Percentiles rank a stretch among this genome's conserved stretches.
Conservation (phyloP, 768 basidiomycete genomes). For the Pleurotus sapidus region DNA sequence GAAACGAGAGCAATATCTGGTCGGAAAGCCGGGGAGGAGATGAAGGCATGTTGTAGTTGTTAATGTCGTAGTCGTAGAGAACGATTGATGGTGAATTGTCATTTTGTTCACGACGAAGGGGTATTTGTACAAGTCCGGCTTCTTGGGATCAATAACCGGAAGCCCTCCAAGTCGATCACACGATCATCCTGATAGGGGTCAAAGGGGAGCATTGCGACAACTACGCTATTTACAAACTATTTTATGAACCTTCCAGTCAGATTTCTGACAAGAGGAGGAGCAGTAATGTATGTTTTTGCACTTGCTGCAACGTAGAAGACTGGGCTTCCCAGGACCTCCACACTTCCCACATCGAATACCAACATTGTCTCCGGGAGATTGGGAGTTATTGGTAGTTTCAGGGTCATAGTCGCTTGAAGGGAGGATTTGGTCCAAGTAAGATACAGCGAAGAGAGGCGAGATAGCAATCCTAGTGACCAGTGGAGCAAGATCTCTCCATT, state of each 20-base stretch:
- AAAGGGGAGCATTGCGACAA: no score
- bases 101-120: background rate
- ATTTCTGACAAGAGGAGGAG: conserved; percentile 26
- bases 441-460: conserved; percentile 49
- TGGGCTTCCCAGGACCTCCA: conserved; percentile 24
- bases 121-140: background rate
- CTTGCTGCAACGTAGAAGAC: conserved; percentile 18
- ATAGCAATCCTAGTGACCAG: conserved; percentile 48
- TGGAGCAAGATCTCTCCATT: conserved; percentile 38
- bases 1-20: conserved; percentile 35
- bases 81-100: background rate
- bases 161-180: no score
- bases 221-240: no score
- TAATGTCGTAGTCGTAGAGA: background rate
- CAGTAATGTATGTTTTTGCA: conserved; percentile 31
- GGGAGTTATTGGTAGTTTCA: background rate
- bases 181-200: no score
- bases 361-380: background rate
- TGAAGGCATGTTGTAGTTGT: conserved; percentile 10
- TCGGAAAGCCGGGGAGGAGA: conserved; percentile 30
- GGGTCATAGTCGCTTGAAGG: background rate
- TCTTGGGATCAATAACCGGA: background rate
- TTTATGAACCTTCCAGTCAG: background rate
- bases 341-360: conserved; percentile 23
- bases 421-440: conserved; percentile 41